A percentile compares a stretch with the other conserved stretches of the same genome.
Evolutionary conservation across 148 eudicot species (phyloP).

Genomic region (Fagopyrum homotropicum): DNA sequence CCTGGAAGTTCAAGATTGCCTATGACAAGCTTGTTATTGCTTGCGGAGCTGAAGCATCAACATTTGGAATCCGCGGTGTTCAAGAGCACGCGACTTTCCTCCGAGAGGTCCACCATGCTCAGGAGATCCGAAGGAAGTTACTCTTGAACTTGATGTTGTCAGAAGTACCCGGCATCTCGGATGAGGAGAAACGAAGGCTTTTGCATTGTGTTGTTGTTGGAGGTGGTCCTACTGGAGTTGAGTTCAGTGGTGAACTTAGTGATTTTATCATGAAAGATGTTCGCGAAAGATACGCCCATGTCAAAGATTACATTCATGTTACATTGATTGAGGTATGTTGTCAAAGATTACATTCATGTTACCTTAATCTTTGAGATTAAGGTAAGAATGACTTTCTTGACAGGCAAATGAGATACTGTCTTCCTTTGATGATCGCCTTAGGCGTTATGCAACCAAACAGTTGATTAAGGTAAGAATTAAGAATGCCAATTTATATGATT

Average conservation of each 20-base stretch:
- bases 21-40: slow-evolving; percentile 94
- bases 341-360: neutral
- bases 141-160: slow-evolving; percentile 84
- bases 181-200: slow-evolving; percentile 62
- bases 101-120: slow-evolving; percentile 86
- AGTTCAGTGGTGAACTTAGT: slow-evolving; percentile 86
- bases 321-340: slow-evolving; percentile 82
- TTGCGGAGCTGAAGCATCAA: slow-evolving; percentile 78
- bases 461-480: slow-evolving; percentile 55
- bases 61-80: slow-evolving; percentile 85
- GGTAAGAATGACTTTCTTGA: neutral
- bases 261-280: slow-evolving; percentile 82
- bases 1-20: slow-evolving; percentile 68
- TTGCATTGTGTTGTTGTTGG: slow-evolving; percentile 90
- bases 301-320: slow-evolving; percentile 62
- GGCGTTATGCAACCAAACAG: slow-evolving; percentile 81
- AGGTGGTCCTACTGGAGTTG: slow-evolving; percentile 96
- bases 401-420: slow-evolving; percentile 94
- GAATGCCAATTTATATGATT: neutral
- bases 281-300: slow-evolving; percentile 53
- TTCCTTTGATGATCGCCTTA: slow-evolving; percentile 76
- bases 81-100: slow-evolving; percentile 77
- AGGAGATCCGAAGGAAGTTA: slow-evolving; percentile 76
- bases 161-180: slow-evolving; percentile 79
- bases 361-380: neutral